Base-by-base conservation (phyloP, 2,329 filamentous ascomycete species). In the Pseudogymnoascus sp. region DNA sequence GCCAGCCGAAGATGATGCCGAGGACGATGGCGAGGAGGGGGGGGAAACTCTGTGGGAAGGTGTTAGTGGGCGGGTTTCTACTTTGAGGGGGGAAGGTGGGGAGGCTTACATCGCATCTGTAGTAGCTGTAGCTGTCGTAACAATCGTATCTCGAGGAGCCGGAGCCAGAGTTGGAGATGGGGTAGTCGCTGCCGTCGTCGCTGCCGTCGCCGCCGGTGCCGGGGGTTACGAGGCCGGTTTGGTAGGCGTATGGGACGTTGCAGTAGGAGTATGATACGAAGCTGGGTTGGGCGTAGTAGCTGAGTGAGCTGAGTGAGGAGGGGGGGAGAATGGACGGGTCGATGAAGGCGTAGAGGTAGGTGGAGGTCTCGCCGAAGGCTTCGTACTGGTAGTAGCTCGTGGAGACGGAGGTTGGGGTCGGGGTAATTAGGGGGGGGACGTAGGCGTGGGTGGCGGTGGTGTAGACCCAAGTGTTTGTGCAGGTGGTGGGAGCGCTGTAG, bases 1-100 rank as follows among this genome's bases (percentile, higher is more conserved):
- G 50, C 28, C 64, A 64, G 47, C 66, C 66, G 38, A 65, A 62
- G 35, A 61, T 36, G 12, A 57, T 62, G 4, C 4, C 8, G n/a
- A 50, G 41, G 11, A 53, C 22, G 6, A 37, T n/a, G 22, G 22
- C n/a, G 41, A 50, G 41, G 41, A 3, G 2, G 14, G 41, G n/a
- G 41, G 8, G 41, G 14, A 22, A 22, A 22, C 22, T 22, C 41
- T 47, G 14, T 47, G 22, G 39, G 41, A 14, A 22, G 22, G 22
- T 4, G 41, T 47, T 25, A 43, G 39, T 25, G n/a, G 37, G 36
- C n/a, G 6, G 22, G 4, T 22, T 22, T 4, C 4, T 22, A 2
- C 4, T 15, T 38, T 37, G n/a, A 8, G 11, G 35, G 35, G 22
- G 36, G 36, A 14, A n/a, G 3, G 14, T 5, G 14, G 36, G 12